Evolutionary conservation across 2,329 filamentous ascomycete species (phyloP).

Genomic region (Venturia asperata): DNA sequence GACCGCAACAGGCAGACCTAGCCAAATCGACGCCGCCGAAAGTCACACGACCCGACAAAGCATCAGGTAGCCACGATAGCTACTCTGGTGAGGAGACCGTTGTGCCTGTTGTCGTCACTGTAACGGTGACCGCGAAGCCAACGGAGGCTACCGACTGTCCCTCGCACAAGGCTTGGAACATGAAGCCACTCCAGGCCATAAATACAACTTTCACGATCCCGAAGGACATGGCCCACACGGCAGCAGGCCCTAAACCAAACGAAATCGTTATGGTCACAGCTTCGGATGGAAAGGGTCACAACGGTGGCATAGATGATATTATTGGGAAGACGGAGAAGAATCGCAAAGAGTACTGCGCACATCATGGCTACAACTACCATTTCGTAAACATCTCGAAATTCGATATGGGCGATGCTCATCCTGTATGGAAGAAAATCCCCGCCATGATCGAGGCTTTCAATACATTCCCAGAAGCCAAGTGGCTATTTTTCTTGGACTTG

Average conservation of each 20-base stretch:
- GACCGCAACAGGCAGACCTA: no score
- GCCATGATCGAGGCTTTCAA: constrained; percentile 36
- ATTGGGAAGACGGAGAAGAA: constrained; percentile 31
- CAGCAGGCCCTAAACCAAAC: constrained; percentile 28
- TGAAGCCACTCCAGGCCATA: constrained; percentile 6
- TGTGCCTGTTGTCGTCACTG: not conserved
- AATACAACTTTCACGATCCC: constrained; percentile 26
- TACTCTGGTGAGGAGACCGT: not conserved
- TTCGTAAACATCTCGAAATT: constrained; percentile 37
- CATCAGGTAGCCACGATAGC: not conserved
- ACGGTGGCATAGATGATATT: constrained; percentile 34
- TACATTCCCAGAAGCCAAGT: constrained; percentile 33
- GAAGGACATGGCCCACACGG: constrained; percentile 27
- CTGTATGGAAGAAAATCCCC: constrained; percentile 36
- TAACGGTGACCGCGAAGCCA: constrained; percentile 4
- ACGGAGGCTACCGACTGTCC: constrained; percentile 7
- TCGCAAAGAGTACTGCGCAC: constrained; percentile 32
- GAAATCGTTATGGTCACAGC: constrained; percentile 36
- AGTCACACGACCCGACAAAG: not conserved
- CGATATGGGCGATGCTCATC: constrained; percentile 32
- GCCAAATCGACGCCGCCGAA: constrained; percentile 12
- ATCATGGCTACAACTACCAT: constrained; percentile 34
- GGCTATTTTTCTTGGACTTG: constrained; percentile 38
- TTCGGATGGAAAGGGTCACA: constrained; percentile 37
- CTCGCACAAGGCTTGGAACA: not conserved